phyloP scores from a whole-genome alignment of 2,329 filamentous ascomycete species.

The Ambrosiella xylebori region DNA sequence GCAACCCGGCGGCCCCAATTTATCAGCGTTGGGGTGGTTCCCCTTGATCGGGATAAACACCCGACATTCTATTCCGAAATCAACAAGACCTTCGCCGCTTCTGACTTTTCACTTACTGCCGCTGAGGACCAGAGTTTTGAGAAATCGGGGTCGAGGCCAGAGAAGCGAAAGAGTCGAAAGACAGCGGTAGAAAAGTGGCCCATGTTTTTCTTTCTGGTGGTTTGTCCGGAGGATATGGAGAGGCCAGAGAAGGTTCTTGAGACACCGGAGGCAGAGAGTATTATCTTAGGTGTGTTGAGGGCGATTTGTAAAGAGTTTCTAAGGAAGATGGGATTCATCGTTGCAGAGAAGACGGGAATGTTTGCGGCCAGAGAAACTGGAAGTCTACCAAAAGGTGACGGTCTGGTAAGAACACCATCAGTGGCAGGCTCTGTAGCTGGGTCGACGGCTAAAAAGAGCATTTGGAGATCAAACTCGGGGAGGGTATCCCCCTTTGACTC shows the following conservation, averaged over 20 bases:
- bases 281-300: conserved; percentile 41
- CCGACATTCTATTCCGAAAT: conserved; percentile 60
- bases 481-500: conserved; percentile 20
- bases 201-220: conserved; percentile 69
- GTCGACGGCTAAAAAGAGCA: background rate
- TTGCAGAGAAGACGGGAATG: background rate
- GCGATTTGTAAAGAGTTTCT: conserved; percentile 60
- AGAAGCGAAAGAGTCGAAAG: conserved; percentile 34
- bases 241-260: conserved; percentile 1
- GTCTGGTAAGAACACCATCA: background rate
- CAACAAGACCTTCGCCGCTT: conserved; percentile 59
- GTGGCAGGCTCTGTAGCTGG: background rate
- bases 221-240: conserved; percentile 17
- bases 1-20: conserved; percentile 64
- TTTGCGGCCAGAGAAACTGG: background rate
- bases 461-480: background rate
- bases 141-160: conserved; percentile 23
- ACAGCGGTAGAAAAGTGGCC: conserved; percentile 60
- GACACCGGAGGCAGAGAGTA: background rate
- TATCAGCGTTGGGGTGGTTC: conserved; percentile 57
- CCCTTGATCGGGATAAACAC: conserved; percentile 39
- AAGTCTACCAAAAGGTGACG: background rate
- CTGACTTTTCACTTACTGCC: conserved; percentile 53
- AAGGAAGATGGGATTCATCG: conserved; percentile 27
- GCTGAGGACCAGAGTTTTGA: conserved; percentile 21